phyloP scores from a whole-genome alignment of 805 yeast genomes.

The Kazachstania africana region DNA sequence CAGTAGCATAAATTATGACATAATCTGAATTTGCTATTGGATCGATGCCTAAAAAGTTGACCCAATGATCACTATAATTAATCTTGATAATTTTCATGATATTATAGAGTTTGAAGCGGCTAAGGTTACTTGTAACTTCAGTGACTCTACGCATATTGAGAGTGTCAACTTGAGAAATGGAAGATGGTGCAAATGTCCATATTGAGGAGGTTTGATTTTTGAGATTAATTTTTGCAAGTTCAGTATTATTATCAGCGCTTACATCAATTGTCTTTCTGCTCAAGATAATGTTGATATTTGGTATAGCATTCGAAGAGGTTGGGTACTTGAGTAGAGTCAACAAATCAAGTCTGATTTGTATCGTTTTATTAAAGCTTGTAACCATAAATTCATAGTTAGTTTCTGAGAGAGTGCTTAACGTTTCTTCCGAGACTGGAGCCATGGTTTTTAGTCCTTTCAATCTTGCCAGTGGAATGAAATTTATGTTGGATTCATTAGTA shows the following conservation, averaged over 20 bases:
- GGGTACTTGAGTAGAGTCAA: too few species aligned
- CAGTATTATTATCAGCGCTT: conserved; percentile 1
- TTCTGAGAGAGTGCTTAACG: too few species aligned
- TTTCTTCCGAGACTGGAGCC: too few species aligned
- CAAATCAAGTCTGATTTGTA: background rate
- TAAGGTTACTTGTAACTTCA: background rate
- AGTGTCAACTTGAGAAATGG: conserved; percentile 2
- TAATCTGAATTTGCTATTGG: background rate
- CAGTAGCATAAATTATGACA: background rate
- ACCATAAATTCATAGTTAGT: background rate
- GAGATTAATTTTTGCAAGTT: background rate
- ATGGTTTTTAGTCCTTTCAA: conserved; percentile 17
- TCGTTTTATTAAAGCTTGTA: conserved; percentile 10
- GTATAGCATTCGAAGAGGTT: too few species aligned
- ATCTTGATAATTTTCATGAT: background rate
- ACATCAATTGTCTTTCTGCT: conserved; percentile 2
- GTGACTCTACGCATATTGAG: background rate
- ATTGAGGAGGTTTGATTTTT: too few species aligned
- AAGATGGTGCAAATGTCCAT: conserved; percentile 3
- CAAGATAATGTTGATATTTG: conserved; percentile 1
- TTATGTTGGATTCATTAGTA: conserved; percentile 5
- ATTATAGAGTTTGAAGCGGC: background rate
- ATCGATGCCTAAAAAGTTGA: background rate
- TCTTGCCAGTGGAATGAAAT: conserved; percentile 16
- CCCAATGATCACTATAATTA: too few species aligned